A percentile compares a stretch with the other conserved stretches of the same genome.
Conservation (phyloP, 1,284 basidiomycete genomes). For the Boletus mariae region DNA sequence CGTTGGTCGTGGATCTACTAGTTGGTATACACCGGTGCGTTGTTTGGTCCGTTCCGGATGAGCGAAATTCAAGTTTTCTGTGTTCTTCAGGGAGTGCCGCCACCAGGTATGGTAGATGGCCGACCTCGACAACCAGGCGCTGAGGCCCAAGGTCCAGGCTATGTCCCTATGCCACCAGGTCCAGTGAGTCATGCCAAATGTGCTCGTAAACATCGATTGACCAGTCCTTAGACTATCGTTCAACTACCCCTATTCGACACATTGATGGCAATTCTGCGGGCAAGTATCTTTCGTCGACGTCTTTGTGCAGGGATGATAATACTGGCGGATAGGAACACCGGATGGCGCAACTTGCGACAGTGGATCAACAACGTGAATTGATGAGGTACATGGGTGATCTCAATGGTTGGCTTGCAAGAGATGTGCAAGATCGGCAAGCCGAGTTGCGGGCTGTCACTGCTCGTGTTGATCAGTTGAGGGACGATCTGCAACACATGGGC, state of each 20-base stretch:
- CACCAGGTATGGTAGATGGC: conserved; percentile 21
- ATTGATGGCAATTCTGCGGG: conserved; percentile 60
- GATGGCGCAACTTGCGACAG: conserved; percentile 63
- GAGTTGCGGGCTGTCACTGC: conserved; percentile 64
- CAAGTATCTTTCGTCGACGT: conserved; percentile 28
- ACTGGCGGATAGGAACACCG: conserved; percentile 60
- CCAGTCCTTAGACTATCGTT: conserved; percentile 45
- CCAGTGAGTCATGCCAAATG: conserved; percentile 25
- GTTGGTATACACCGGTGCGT: conserved; percentile 30
- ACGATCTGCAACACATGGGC: conserved; percentile 42
- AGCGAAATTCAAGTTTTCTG: not conserved
- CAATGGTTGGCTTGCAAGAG: conserved; percentile 71
- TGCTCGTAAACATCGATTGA: conserved; percentile 9
- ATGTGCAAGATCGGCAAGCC: conserved; percentile 69
- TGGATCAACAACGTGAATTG: conserved; percentile 72
- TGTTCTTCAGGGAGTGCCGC: conserved; percentile 25
- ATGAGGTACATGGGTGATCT: conserved; percentile 70
- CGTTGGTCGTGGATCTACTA: conserved; percentile 12
- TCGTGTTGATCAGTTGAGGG: conserved; percentile 57
- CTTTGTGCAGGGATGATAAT: conserved; percentile 1
- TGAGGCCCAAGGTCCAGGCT: conserved; percentile 22
- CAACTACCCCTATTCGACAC: conserved; percentile 58
- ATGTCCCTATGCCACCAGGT: conserved; percentile 32
- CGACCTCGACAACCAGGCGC: conserved; percentile 14
- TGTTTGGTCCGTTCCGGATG: not conserved